Percentiles rank a stretch among this genome's conserved stretches.
Evolutionary conservation across 768 basidiomycete genomes (phyloP).

Genomic region (Rhizopogon salebrosus): DNA sequence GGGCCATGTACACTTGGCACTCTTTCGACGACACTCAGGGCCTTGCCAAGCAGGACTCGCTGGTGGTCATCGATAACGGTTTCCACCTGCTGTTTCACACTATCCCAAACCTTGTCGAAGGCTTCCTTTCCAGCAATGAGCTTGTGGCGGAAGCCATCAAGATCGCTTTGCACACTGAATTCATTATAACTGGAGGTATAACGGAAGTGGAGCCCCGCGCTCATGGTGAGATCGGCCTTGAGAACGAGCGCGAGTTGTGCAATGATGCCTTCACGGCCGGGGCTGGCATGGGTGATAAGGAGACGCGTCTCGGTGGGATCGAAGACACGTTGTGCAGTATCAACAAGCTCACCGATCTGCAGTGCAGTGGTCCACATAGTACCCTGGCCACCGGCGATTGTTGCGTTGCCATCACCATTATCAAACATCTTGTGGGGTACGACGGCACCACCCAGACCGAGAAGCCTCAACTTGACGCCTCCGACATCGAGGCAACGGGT

Average conservation of each 20-base stretch:
- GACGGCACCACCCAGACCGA: conserved; percentile 95
- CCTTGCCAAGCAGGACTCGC: conserved; percentile 83
- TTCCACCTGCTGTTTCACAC: conserved; percentile 87
- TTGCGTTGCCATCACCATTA: conserved; percentile 89
- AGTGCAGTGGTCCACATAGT: conserved; percentile 99
- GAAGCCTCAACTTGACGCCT: conserved; percentile 86
- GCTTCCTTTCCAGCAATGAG: conserved; percentile 69
- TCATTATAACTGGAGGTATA: conserved; percentile 97
- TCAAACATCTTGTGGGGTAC: conserved; percentile 94
- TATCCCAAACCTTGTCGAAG: conserved; percentile 94
- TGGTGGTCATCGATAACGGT: conserved; percentile 89
- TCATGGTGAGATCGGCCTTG: conserved; percentile 92
- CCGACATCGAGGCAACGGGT: conserved; percentile 88
- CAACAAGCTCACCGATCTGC: conserved; percentile 96
- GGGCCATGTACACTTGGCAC: conserved; percentile 53
- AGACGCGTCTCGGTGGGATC: conserved; percentile 93
- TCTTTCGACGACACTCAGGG: conserved; percentile 76
- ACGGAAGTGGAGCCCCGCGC: conserved; percentile 95
- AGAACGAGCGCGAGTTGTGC: conserved; percentile 84
- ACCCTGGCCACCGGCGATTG: conserved; percentile 97
- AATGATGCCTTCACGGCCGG: conserved; percentile 90
- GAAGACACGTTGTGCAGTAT: conserved; percentile 91
- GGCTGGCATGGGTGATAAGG: conserved; percentile 86
- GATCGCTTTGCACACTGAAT: conserved; percentile 87
- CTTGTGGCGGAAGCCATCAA: conserved; percentile 83